phyloP scores from a whole-genome alignment of 129 eudicot genomes.

The Pittosporum tobira region DNA sequence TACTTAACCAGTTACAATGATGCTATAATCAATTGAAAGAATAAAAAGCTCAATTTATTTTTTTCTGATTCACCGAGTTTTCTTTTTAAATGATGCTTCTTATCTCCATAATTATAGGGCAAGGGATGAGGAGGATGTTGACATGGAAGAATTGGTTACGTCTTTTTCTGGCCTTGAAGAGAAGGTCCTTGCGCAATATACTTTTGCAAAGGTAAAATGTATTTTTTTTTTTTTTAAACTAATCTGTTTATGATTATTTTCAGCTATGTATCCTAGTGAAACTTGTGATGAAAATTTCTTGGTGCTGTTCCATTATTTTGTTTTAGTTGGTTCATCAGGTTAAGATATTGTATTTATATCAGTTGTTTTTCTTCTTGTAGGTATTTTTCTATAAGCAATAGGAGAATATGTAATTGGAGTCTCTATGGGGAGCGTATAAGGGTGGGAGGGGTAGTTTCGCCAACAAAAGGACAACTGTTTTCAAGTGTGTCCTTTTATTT shows the following conservation, averaged over 20 bases:
- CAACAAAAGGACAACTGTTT: no score
- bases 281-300: not conserved
- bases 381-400: no score
- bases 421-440: no score
- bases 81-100: not conserved
- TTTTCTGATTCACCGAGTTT: not conserved
- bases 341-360: no score
- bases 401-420: no score
- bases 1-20: no score
- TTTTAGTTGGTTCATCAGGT: no score
- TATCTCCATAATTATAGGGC: slow-evolving; percentile 33
- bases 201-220: slow-evolving; percentile 68
- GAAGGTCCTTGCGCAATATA: slow-evolving; percentile 81
- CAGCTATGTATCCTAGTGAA: not conserved
- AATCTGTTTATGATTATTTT: not conserved
- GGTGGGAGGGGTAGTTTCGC: no score
- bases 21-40: no score
- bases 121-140: slow-evolving; percentile 67
- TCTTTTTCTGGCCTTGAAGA: slow-evolving; percentile 91
- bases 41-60: not conserved
- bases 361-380: no score
- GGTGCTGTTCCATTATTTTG: not conserved
- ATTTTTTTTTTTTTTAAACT: not conserved
- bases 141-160: slow-evolving; percentile 60
- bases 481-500: no score